These are phyloP conservation scores for Mariannaea sp. DNA, from an alignment of 2,329 filamentous ascomycete genomes.

Conservation along the genomic window DNA sequence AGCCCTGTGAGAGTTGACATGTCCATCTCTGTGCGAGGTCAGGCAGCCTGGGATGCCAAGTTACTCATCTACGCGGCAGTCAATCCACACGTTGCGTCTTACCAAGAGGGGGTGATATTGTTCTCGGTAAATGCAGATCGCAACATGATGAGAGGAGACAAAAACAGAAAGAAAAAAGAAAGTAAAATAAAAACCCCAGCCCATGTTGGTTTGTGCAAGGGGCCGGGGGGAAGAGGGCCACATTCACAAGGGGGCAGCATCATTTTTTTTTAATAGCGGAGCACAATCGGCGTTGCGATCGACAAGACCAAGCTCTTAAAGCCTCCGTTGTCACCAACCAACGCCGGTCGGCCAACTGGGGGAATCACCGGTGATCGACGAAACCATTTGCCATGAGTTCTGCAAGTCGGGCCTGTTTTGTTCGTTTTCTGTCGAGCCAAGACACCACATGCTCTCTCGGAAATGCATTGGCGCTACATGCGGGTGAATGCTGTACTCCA, in stretches of 20 bases:
- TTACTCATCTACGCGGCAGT: too few relatives aligned
- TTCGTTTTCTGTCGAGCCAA: too few relatives aligned
- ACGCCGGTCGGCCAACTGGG: background rate
- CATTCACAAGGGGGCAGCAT: background rate
- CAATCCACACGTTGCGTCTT: background rate
- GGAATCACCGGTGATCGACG: background rate
- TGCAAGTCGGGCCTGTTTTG: constrained; percentile 10
- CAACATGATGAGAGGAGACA: background rate
- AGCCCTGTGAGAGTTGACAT: constrained; percentile 15
- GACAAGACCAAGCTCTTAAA: background rate
- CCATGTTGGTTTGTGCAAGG: background rate
- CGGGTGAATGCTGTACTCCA: too few relatives aligned
- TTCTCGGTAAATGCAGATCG: background rate
- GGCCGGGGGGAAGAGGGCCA: background rate
- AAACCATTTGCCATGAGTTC: background rate
- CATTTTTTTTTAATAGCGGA: background rate
- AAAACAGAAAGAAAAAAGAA: background rate
- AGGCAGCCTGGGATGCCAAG: too few relatives aligned
- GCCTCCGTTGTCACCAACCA: constrained; percentile 1
- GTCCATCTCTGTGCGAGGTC: too few relatives aligned
- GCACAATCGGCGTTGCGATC: constrained; percentile 12
- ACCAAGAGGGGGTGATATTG: background rate
- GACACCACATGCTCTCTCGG: constrained; percentile 2
- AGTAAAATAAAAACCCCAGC: background rate
- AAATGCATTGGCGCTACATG: background rate